A percentile compares a stretch with the other conserved stretches of the same genome.
phyloP scores from a whole-genome alignment of 129 eudicot species.

The Lonicera japonica region DNA sequence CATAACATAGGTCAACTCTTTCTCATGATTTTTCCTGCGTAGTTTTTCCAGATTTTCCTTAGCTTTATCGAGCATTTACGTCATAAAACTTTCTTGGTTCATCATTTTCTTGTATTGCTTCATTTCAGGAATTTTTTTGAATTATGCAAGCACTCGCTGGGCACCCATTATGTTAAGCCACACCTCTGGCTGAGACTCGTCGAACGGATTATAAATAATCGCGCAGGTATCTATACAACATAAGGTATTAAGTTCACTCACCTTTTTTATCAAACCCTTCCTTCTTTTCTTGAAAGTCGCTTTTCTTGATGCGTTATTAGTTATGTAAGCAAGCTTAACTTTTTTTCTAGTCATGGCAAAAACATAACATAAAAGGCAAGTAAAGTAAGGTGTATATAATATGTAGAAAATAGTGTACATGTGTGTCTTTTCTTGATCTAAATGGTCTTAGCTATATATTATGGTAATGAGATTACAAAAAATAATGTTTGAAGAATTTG shows the following conservation, averaged over 20 bases:
- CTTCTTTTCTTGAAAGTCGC: constrained; percentile 29
- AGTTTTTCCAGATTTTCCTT: constrained; percentile 3
- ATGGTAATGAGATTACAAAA: too few species aligned
- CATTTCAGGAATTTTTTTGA: constrained; percentile 18
- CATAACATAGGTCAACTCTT: background rate
- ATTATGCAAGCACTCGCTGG: constrained; percentile 18
- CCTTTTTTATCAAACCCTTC: constrained; percentile 29
- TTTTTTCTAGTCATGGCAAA: constrained; percentile 22
- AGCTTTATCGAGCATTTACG: constrained; percentile 7
- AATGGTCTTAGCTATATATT: too few species aligned
- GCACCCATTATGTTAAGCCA: constrained; percentile 22
- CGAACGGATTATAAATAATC: constrained; percentile 18
- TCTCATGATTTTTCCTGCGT: background rate
- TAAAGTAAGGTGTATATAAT: too few species aligned
- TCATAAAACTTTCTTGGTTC: constrained; percentile 21
- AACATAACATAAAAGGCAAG: too few species aligned
- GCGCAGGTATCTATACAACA: constrained; percentile 31
- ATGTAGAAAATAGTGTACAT: too few species aligned
- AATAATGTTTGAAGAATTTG: too few species aligned
- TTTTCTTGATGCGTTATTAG: constrained; percentile 25
- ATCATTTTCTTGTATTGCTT: constrained; percentile 30
- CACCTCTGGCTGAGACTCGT: constrained; percentile 16
- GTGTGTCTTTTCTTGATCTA: too few species aligned
- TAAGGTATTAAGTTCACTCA: constrained; percentile 19
- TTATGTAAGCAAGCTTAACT: constrained; percentile 26